Evolutionary conservation across 495 filamentous ascomycete genomes (phyloP).

Genomic region (Recurvomyces mirabilis): DNA sequence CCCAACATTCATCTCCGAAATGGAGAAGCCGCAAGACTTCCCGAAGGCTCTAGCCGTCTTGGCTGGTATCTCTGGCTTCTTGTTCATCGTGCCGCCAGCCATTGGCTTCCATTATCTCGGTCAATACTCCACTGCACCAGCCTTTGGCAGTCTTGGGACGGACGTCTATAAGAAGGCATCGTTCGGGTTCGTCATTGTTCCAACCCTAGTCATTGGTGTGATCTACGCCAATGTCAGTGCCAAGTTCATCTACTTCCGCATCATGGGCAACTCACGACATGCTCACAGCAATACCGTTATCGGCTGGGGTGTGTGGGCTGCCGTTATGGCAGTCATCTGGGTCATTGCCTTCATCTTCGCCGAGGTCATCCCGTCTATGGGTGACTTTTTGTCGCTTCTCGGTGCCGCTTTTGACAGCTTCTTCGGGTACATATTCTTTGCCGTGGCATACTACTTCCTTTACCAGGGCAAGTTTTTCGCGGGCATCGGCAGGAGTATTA

Average conservation of each 20-base stretch:
- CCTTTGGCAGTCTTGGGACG: conserved; percentile 64
- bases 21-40: conserved; percentile 74
- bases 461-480: conserved; percentile 49
- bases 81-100: conserved; percentile 64
- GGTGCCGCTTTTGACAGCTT: conserved; percentile 82
- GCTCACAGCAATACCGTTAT: conserved; percentile 62
- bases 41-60: conserved; percentile 78
- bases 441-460: conserved; percentile 58
- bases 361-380: conserved; percentile 82
- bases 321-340: conserved; percentile 64
- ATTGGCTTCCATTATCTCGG: conserved; percentile 71
- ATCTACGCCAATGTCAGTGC: conserved; percentile 77
- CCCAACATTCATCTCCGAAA: conserved; percentile 81
- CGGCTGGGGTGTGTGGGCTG: conserved; percentile 66
- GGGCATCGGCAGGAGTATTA: conserved; percentile 31
- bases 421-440: conserved; percentile 43
- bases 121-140: conserved; percentile 67
- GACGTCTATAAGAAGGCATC: conserved; percentile 65
- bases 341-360: conserved; percentile 67
- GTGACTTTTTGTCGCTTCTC: conserved; percentile 69
- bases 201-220: conserved; percentile 74
- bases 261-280: conserved; percentile 65
- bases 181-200: conserved; percentile 86
- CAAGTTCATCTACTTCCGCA: conserved; percentile 69
- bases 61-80: conserved; percentile 66